Evolutionary conservation across 768 basidiomycete genomes (phyloP).

Genomic region (Hirschioporus abietinus): DNA sequence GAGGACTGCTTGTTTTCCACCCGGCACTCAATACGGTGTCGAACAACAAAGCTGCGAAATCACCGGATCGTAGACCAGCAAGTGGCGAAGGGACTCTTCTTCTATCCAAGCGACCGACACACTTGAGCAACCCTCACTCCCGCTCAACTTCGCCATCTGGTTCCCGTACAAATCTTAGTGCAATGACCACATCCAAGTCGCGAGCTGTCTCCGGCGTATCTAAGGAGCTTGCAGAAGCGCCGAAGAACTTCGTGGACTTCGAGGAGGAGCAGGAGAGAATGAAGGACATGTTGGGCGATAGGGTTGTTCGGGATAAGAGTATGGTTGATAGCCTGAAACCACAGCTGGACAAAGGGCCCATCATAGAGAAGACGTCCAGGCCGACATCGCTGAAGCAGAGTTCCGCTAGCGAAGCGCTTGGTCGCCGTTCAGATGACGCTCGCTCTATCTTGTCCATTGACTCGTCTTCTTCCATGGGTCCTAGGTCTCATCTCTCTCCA

Average conservation of each 20-base stretch:
- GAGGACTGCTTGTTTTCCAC: conserved; percentile 29
- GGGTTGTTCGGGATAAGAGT: conserved; percentile 31
- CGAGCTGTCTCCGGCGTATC: conserved; percentile 70
- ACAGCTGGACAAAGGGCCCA: conserved; percentile 24
- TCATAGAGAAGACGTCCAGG: conserved; percentile 20
- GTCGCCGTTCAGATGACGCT: neutral
- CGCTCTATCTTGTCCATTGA: conserved; percentile 4
- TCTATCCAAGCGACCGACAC: conserved; percentile 24
- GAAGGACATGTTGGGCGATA: conserved; percentile 65
- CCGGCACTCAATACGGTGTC: neutral
- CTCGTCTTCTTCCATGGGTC: conserved; percentile 5
- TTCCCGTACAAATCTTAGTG: conserved; percentile 47
- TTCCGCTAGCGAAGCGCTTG: neutral
- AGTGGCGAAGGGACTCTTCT: conserved; percentile 13
- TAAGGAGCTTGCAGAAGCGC: conserved; percentile 65
- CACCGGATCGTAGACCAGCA: conserved; percentile 7
- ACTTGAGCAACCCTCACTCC: conserved; percentile 31
- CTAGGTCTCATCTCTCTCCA: conserved; percentile 9
- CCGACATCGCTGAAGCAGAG: neutral
- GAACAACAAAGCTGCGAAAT: conserved; percentile 9
- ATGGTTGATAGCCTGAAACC: conserved; percentile 28
- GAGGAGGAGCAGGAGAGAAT: conserved; percentile 76
- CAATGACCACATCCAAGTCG: conserved; percentile 21
- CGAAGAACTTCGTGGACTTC: conserved; percentile 75
- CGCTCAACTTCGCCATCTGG: conserved; percentile 31